Conservation (phyloP, 2,329 filamentous ascomycete genomes). For the Chalaropsis ovoidea region DNA sequence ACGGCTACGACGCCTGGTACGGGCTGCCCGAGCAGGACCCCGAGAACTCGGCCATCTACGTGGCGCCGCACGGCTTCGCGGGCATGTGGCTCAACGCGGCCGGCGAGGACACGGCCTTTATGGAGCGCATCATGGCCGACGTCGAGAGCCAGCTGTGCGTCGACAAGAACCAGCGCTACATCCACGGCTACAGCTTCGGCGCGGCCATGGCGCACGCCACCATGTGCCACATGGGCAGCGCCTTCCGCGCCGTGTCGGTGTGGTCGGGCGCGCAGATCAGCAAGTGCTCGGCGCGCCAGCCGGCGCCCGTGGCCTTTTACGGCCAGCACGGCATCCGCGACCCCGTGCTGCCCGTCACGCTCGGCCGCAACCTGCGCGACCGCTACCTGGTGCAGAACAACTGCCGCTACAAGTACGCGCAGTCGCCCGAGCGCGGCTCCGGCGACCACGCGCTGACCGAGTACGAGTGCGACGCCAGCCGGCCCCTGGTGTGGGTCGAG, state of each 20-base stretch:
- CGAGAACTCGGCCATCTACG: conserved; percentile 34
- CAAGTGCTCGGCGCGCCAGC: conserved; percentile 30
- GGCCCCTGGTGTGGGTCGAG: conserved; percentile 31
- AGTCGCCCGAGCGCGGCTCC: conserved; percentile 27
- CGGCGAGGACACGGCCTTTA: conserved; percentile 36
- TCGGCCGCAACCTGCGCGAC: conserved; percentile 32
- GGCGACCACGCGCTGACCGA: conserved; percentile 29
- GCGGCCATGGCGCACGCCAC: conserved; percentile 36
- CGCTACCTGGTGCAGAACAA: conserved; percentile 33
- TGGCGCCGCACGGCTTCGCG: conserved; percentile 36
- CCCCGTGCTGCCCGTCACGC: conserved; percentile 31
- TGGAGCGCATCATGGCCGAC: conserved; percentile 34
- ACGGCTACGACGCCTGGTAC: conserved; percentile 33
- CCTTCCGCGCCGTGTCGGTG: conserved; percentile 34
- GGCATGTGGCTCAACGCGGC: conserved; percentile 36
- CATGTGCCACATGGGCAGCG: conserved; percentile 34
- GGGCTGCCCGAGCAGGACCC: conserved; percentile 33
- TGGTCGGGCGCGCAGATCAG: conserved; percentile 31
- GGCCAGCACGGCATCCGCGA: conserved; percentile 34
- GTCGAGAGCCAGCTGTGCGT: conserved; percentile 37
- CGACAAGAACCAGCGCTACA: conserved; percentile 36
- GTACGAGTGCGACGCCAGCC: conserved; percentile 29
- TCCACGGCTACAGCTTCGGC: conserved; percentile 38
- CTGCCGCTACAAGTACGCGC: conserved; percentile 30
- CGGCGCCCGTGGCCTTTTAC: conserved; percentile 33